Base-by-base conservation (phyloP, 1,139 yeast genomes). In the Yarrowia galli region DNA sequence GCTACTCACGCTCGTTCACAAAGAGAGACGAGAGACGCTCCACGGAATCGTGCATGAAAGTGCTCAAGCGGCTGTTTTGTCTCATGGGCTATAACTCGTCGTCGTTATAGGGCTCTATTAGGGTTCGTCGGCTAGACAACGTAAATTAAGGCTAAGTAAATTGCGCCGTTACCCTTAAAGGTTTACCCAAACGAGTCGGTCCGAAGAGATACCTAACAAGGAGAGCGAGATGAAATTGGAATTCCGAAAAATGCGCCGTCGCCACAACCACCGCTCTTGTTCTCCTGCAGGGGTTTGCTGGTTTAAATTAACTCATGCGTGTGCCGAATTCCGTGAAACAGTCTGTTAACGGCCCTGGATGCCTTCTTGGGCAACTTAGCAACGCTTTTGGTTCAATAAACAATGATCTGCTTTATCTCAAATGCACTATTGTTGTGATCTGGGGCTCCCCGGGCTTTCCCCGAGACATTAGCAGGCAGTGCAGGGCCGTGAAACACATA, bases 231-330 rank as follows among this genome's bases (percentile, higher is more conserved):
- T n/a, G 9, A 28, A 28, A 28, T 28, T 28, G 32, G 32, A 28
- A 28, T 28, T 28, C 32, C 8, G 32, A 28, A 7, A 28, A 28
- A 28, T 28, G 32, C 32, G 9, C 32, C 32, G 22, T 20, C 15
- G 15, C 35, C 15, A 22, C n/a, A 32, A 2, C 20, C 3, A 15
- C 12, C 3, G 10, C 20, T 8, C 3, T 23, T 35, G 23, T 16
- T 10, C 60, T 53, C 22, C 60, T 36, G 60, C 60, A 53, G 60
- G 60, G 43, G 60, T 36, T 22, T 53, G 35, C 60, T 53, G 60
- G 45, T 22, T 36, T 36, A 22, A 10, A 5, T 36, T n/a, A 13
- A 20, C 42, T 2, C 38, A 18, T 7, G 18, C 28, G 10, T 8
- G 36, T n/a, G 16, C 42, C 42, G 40, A 18, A 16, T 20, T 51